Percentiles rank a stretch among this genome's conserved stretches.
Evolutionary conservation across 441 rosid genomes (phyloP).

Genomic region (Francoa sonchifolia): DNA sequence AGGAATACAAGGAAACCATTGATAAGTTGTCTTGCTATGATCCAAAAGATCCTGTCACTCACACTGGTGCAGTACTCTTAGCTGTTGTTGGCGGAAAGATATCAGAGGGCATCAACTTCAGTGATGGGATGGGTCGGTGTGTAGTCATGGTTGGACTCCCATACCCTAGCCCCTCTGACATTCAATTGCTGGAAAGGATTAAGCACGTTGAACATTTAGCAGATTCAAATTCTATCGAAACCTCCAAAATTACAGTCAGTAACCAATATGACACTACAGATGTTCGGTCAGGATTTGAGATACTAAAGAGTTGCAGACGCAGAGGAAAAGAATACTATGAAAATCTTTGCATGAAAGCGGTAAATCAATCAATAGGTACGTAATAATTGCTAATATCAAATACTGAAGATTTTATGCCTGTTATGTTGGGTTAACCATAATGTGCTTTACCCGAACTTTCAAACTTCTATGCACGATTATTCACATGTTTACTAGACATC

Average conservation of each 20-base stretch:
- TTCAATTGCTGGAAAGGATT: conserved; percentile 79
- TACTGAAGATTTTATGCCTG: too few relatives aligned
- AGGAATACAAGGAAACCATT: conserved; percentile 68
- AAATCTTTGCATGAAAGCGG: conserved; percentile 95
- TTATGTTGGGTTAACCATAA: too few relatives aligned
- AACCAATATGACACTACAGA: conserved; percentile 43
- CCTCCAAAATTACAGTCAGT: conserved; percentile 16
- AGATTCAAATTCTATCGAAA: conserved; percentile 27
- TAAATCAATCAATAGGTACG: conserved; percentile 90
- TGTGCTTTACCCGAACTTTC: too few relatives aligned
- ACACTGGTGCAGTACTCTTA: conserved; percentile 67
- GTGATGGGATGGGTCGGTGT: conserved; percentile 92
- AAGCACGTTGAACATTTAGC: conserved; percentile 75
- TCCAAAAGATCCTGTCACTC: conserved; percentile 20
- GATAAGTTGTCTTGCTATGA: conserved; percentile 15
- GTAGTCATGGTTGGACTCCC: conserved; percentile 97
- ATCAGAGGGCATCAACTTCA: conserved; percentile 97
- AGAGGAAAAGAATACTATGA: conserved; percentile 88
- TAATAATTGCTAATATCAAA: neutral
- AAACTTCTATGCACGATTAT: too few relatives aligned
- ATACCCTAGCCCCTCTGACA: conserved; percentile 71
- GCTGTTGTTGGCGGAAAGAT: conserved; percentile 97
- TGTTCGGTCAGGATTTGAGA: conserved; percentile 48
- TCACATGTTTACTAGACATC: too few relatives aligned
- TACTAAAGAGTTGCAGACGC: conserved; percentile 60